phyloP scores from a whole-genome alignment of 257 asterid genomes.

The Capsicum rhomboideum region DNA sequence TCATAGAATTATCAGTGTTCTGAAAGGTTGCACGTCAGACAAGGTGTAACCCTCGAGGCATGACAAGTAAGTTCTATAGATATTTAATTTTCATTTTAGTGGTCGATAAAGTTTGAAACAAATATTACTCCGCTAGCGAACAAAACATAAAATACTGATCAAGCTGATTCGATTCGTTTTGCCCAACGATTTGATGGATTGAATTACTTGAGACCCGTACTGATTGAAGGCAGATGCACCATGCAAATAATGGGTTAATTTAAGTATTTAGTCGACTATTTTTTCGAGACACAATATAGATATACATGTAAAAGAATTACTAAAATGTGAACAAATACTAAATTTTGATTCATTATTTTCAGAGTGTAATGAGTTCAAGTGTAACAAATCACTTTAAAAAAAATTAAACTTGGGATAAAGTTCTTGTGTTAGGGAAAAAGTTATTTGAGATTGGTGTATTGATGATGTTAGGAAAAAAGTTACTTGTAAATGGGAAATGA shows the following conservation, averaged over 20 bases:
- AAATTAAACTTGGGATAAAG: too few relatives aligned
- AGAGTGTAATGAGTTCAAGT: neutral
- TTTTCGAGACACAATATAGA: neutral
- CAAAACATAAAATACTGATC: neutral
- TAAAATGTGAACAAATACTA: neutral
- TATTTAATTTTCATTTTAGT: neutral
- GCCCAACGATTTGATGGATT: neutral
- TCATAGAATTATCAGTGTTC: neutral
- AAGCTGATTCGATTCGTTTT: neutral
- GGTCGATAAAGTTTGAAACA: neutral
- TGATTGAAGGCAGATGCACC: neutral
- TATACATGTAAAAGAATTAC: neutral
- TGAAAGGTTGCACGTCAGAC: neutral
- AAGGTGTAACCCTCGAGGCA: fast-evolving
- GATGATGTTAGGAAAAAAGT: neutral
- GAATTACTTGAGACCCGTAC: neutral
- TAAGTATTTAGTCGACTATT: neutral
- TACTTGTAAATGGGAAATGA: neutral
- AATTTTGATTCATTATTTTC: neutral
- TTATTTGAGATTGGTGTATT: neutral
- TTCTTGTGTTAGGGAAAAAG: too few relatives aligned
- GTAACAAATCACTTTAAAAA: too few relatives aligned
- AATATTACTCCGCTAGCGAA: neutral
- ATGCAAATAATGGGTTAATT: neutral
- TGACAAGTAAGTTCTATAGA: neutral